phyloP scores from a whole-genome alignment of 768 basidiomycete species.

The Xerocomellus amylosporus region DNA sequence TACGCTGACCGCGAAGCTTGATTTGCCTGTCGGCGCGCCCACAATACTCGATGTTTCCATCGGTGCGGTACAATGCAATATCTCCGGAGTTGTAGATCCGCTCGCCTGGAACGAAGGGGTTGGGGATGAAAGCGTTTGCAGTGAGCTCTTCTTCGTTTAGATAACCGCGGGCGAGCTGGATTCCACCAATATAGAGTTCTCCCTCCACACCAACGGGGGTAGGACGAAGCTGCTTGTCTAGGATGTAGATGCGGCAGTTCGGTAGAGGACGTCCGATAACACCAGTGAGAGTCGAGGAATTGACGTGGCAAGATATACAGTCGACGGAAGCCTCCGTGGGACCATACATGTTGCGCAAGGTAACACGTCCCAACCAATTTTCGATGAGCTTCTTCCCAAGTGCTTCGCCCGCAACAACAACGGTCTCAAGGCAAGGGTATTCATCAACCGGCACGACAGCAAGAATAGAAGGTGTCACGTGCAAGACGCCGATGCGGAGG shows the following conservation, averaged over 20 bases:
- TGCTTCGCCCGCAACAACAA: constrained; percentile 27
- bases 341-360: constrained; percentile 34
- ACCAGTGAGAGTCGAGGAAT: constrained; percentile 17
- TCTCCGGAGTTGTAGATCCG: constrained; percentile 34
- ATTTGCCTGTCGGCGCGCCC: constrained; percentile 35
- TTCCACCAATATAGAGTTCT: constrained; percentile 23
- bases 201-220: constrained; percentile 30
- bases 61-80: constrained; percentile 25
- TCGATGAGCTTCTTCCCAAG: constrained; percentile 23
- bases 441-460: constrained; percentile 26
- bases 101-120: constrained; percentile 30
- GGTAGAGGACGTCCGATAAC: constrained; percentile 34
- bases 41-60: constrained; percentile 32
- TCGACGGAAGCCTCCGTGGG: constrained; percentile 34
- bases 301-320: constrained; percentile 27
- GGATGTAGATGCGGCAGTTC: constrained; percentile 28
- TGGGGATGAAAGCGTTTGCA: constrained; percentile 24
- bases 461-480: constrained; percentile 32
- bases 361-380: constrained; percentile 26
- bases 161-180: constrained; percentile 22
- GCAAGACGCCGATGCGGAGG: constrained; percentile 27
- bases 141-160: constrained; percentile 30
- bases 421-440: constrained; percentile 26
- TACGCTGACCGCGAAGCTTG: constrained; percentile 34
- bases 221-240: constrained; percentile 28